Conservation (phyloP, 768 basidiomycete species). For the Mycena polygramma region DNA sequence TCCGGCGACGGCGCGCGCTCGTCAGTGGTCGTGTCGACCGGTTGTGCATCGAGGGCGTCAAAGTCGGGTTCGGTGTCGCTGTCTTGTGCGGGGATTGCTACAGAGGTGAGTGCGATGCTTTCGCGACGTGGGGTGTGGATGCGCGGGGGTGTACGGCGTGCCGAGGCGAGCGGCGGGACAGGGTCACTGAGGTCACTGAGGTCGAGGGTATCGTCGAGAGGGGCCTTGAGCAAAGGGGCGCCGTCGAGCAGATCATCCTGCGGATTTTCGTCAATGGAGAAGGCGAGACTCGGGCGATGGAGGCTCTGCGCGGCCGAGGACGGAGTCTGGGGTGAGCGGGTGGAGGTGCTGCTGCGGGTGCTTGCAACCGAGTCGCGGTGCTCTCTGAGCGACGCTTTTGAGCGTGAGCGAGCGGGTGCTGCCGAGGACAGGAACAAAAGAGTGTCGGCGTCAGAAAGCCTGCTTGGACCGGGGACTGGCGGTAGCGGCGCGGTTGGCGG, state of each 20-base stretch:
- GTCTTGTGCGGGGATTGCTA: slow-evolving; percentile 30
- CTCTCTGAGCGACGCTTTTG: slow-evolving; percentile 41
- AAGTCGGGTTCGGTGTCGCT: slow-evolving; percentile 36
- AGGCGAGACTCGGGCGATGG: slow-evolving; percentile 43
- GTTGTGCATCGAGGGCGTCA: slow-evolving; percentile 25
- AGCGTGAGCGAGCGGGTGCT: slow-evolving; percentile 41
- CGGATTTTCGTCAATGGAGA: slow-evolving; percentile 44
- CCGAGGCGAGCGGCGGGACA: slow-evolving; percentile 18
- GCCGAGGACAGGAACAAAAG: slow-evolving; percentile 51
- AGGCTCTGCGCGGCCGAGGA: slow-evolving; percentile 35
- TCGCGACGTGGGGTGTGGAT: slow-evolving; percentile 19
- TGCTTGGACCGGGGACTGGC: slow-evolving; percentile 74
- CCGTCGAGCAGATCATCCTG: slow-evolving; percentile 30
- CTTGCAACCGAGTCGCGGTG: slow-evolving; percentile 39
- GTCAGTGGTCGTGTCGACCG: neutral
- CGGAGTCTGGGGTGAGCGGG: slow-evolving; percentile 41
- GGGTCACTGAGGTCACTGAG: slow-evolving; percentile 6
- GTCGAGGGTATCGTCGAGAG: slow-evolving; percentile 25
- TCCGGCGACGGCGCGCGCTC: slow-evolving; percentile 50
- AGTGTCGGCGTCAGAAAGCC: slow-evolving; percentile 64
- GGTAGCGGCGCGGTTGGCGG: slow-evolving; percentile 74
- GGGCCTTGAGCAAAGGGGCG: slow-evolving; percentile 33
- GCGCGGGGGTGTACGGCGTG: slow-evolving; percentile 16
- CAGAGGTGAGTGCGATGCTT: slow-evolving; percentile 35
- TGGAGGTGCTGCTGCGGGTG: slow-evolving; percentile 32